Evolutionary conservation across 768 basidiomycete genomes (phyloP).

Genomic region (Leccinum barrowsii): DNA sequence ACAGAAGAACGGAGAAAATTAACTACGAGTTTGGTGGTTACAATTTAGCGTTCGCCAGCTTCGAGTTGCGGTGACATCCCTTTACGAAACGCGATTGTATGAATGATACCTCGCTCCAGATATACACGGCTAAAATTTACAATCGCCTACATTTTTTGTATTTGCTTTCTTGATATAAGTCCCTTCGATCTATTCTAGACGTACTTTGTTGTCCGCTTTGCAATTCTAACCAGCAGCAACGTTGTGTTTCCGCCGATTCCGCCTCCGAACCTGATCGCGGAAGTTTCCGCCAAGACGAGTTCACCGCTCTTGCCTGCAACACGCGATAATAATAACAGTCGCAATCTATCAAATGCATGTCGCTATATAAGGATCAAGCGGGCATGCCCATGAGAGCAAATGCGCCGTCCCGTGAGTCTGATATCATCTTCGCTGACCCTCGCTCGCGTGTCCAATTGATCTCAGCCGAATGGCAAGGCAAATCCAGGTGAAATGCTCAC

Average conservation of each 20-base stretch:
- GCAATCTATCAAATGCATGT: conserved; percentile 21
- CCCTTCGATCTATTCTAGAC: conserved; percentile 14
- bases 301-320: background rate
- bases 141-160: conserved; percentile 14
- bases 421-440: conserved; percentile 12
- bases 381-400: conserved; percentile 15
- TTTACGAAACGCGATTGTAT: conserved; percentile 10
- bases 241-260: conserved; percentile 7
- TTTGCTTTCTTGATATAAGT: conserved; percentile 10
- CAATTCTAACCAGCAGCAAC: conserved; percentile 14
- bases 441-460: conserved; percentile 12
- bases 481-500: conserved; percentile 14
- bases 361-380: conserved; percentile 5
- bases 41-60: conserved; percentile 86
- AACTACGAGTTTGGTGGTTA: conserved; percentile 97
- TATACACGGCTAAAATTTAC: conserved; percentile 9
- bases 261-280: conserved; percentile 1
- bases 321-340: conserved; percentile 5
- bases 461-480: conserved; percentile 6
- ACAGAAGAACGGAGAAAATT: conserved; percentile 91
- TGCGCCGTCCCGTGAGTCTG: conserved; percentile 14
- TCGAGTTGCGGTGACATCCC: conserved; percentile 49
- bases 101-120: conserved; percentile 24
- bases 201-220: conserved; percentile 15
- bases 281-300: background rate